A percentile compares a stretch with the other conserved stretches of the same genome.
Evolutionary conservation across 768 basidiomycete species (phyloP).

Genomic region (Boletus rubroflammeus): DNA sequence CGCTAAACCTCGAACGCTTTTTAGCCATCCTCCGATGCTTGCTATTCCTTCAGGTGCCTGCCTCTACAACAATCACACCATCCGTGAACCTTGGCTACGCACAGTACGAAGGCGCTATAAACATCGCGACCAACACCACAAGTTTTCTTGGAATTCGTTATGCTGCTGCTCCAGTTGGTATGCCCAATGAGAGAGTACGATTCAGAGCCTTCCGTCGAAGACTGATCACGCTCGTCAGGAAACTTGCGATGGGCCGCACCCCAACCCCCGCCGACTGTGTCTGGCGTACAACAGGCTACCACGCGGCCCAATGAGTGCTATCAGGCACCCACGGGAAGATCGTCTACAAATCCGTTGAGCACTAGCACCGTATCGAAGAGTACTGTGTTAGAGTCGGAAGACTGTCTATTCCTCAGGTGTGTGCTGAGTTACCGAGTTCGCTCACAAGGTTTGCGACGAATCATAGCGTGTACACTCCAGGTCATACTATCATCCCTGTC

Average conservation of each 20-base stretch:
- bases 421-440: background rate
- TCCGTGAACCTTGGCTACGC: slow-evolving; percentile 4
- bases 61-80: background rate
- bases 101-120: slow-evolving; percentile 1
- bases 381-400: background rate
- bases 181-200: background rate
- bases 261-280: background rate
- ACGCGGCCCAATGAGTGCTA: background rate
- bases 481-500: background rate
- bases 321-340: background rate
- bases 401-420: slow-evolving; percentile 8
- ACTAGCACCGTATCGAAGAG: background rate
- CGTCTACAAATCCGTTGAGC: background rate
- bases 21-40: background rate
- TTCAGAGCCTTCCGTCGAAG: background rate
- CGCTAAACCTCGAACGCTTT: background rate
- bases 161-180: slow-evolving; percentile 6
- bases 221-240: background rate
- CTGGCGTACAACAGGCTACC: background rate
- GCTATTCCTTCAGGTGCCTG: background rate
- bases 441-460: background rate
- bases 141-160: slow-evolving; percentile 5
- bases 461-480: background rate
- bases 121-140: background rate
- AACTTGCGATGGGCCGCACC: slow-evolving; percentile 6